Evolutionary conservation across 176 grass and related monocot genomes (phyloP).

Genomic region (Avena eriantha): DNA sequence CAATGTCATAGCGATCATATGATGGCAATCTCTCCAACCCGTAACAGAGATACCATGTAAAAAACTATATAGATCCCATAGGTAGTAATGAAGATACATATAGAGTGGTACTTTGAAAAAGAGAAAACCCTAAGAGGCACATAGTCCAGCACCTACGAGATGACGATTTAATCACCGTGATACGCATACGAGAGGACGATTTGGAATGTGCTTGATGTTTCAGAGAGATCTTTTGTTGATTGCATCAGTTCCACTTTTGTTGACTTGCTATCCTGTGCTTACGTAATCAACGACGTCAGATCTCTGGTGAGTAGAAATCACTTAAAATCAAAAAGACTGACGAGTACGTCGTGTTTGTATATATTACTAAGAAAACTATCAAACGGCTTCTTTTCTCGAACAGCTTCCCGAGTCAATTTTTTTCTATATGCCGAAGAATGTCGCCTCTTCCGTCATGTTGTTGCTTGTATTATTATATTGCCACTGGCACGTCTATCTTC

Average conservation of each 20-base stretch:
- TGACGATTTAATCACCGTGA: too few relatives aligned
- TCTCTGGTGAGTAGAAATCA: neutral
- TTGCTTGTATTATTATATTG: neutral
- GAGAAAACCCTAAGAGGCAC: too few relatives aligned
- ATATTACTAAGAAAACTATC: neutral
- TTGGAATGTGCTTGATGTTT: neutral
- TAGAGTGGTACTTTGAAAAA: too few relatives aligned
- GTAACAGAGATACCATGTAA: too few relatives aligned
- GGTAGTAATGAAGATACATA: too few relatives aligned
- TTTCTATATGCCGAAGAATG: neutral
- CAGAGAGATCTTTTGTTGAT: neutral
- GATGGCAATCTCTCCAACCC: too few relatives aligned
- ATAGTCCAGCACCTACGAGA: too few relatives aligned
- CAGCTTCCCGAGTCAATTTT: neutral
- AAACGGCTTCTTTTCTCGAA: neutral
- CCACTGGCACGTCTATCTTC: too few relatives aligned
- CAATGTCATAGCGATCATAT: too few relatives aligned
- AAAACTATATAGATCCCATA: too few relatives aligned
- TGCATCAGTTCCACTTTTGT: neutral
- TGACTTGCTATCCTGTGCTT: neutral
- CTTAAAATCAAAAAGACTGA: neutral
- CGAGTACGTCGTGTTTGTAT: neutral
- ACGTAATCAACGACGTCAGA: constrained; percentile 16
- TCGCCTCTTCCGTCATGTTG: too few relatives aligned
- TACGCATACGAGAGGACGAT: neutral